Evolutionary conservation across 2,329 filamentous ascomycete genomes (phyloP).

Genomic region (Epichloe typhina): DNA sequence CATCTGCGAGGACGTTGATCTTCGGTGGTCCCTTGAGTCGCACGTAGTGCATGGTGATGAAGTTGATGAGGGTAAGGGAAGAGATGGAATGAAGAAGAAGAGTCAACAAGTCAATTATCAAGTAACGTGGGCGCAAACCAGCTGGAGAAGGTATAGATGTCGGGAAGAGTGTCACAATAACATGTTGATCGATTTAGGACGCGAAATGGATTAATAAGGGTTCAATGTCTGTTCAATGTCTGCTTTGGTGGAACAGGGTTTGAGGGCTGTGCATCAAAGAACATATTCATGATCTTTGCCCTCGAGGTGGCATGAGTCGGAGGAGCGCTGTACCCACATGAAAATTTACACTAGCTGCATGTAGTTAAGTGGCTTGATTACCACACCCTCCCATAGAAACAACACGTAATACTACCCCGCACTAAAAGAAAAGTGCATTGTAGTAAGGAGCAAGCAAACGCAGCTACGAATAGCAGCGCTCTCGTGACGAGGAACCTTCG

Average conservation of each 20-base stretch:
- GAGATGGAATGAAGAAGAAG: background rate
- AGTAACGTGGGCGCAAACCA: background rate
- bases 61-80: background rate
- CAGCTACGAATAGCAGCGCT: too few relatives aligned
- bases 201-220: background rate
- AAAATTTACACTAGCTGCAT: too few relatives aligned
- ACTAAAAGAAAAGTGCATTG: too few relatives aligned
- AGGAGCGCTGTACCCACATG: too few relatives aligned
- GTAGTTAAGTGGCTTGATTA: too few relatives aligned
- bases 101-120: background rate
- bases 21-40: constrained; percentile 36
- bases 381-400: too few relatives aligned
- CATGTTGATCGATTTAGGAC: background rate
- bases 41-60: constrained; percentile 42
- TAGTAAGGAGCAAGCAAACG: too few relatives aligned
- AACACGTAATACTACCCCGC: too few relatives aligned
- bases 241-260: background rate
- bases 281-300: background rate
- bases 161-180: background rate
- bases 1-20: constrained; percentile 16
- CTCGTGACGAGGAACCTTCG: background rate
- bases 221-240: background rate
- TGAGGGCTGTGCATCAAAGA: background rate
- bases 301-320: background rate
- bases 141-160: background rate